phyloP scores from a whole-genome alignment of 2,329 filamentous ascomycete genomes.

The Xylaria sp. region DNA sequence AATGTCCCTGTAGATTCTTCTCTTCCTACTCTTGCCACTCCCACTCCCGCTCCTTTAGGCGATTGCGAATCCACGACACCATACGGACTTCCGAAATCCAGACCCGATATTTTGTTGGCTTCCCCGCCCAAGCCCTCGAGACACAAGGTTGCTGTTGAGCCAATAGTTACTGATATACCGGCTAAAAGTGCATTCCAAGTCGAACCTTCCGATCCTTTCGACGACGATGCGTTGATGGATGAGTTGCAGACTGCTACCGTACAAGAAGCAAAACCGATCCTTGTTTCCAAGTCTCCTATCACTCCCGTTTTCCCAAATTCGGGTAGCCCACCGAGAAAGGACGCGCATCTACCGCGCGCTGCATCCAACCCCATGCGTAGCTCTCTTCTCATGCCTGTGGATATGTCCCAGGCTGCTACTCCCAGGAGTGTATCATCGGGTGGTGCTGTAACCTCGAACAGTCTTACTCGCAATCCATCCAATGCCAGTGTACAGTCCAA shows the following conservation, averaged over 20 bases:
- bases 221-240: conserved; percentile 82
- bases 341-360: conserved; percentile 55
- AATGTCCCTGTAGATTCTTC: conserved; percentile 42
- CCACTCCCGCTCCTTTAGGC: conserved; percentile 10
- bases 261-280: conserved; percentile 83
- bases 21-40: conserved; percentile 28
- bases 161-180: conserved; percentile 63
- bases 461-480: conserved; percentile 61
- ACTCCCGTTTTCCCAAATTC: conserved; percentile 66
- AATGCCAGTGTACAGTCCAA: conserved; percentile 67
- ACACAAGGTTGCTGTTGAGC: conserved; percentile 57
- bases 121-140: conserved; percentile 47
- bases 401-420: conserved; percentile 57
- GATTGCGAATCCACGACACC: conserved; percentile 31
- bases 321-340: conserved; percentile 43
- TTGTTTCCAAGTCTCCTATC: conserved; percentile 84
- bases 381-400: conserved; percentile 57
- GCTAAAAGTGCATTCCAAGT: conserved; percentile 49
- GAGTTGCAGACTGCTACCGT: conserved; percentile 85
- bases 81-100: conserved; percentile 30
- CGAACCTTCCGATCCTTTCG: conserved; percentile 59
- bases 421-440: conserved; percentile 67
- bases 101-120: conserved; percentile 37
- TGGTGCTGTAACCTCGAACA: conserved; percentile 64
- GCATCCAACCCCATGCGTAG: conserved; percentile 61